Percentiles rank a stretch among this genome's conserved stretches.
These are phyloP conservation scores for Dissophora globulifera DNA, from an alignment of 192 early-diverging fungal species.

Conservation along the genomic window DNA sequence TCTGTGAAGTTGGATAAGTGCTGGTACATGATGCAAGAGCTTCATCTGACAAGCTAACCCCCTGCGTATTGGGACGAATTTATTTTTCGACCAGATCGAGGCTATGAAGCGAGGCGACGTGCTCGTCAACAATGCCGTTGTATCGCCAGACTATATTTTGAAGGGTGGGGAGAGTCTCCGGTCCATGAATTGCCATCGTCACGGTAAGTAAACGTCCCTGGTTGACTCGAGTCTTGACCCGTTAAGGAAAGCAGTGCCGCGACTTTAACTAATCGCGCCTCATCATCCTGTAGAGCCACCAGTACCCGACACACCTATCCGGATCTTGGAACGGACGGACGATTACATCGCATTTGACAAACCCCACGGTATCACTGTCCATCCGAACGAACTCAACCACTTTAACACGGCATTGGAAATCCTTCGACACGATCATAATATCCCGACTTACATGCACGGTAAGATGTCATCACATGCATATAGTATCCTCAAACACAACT, in stretches of 20 bases:
- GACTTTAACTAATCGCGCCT: neutral
- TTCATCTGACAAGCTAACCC: neutral
- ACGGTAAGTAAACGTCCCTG: constrained; percentile 37
- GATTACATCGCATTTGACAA: constrained; percentile 48
- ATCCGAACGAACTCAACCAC: constrained; percentile 47
- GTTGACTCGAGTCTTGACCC: too few species aligned
- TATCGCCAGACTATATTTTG: constrained; percentile 31
- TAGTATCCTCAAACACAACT: too few species aligned
- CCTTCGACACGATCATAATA: constrained; percentile 39
- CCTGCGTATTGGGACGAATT: too few species aligned
- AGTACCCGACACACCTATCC: constrained; percentile 35
- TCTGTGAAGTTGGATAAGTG: too few species aligned
- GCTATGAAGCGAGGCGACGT: constrained; percentile 47
- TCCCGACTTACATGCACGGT: constrained; percentile 48
- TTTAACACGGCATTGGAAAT: constrained; percentile 47
- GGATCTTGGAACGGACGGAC: constrained; percentile 25
- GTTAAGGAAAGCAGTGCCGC: constrained; percentile 19
- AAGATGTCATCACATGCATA: neutral
- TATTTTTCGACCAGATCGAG: constrained; percentile 4
- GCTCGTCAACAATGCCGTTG: constrained; percentile 26
- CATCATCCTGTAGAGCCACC: too few species aligned
- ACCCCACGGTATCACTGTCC: constrained; percentile 47
- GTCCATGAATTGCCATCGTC: constrained; percentile 42
- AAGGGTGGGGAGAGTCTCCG: constrained; percentile 45
- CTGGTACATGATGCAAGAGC: neutral